Base-by-base conservation (phyloP, 306 rosid genomes). In the Alnus glutinosa region DNA sequence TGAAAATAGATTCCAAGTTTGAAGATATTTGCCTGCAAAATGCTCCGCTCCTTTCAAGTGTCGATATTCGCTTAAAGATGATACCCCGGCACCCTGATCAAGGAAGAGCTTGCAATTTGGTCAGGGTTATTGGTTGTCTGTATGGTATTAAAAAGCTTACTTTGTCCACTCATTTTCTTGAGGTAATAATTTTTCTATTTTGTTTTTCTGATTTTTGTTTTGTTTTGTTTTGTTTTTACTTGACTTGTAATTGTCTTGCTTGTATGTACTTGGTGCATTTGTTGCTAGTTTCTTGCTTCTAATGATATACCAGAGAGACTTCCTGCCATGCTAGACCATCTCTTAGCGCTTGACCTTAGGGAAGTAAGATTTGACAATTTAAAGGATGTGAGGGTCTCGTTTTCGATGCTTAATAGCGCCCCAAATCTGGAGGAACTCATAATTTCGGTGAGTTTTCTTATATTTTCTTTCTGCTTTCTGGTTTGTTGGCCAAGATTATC, bases 371-470 rank as follows among this genome's bases (percentile, higher is more conserved):
- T 82, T 44, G 79, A 64, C 50, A 39, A 19, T 44, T 10, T 39
- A 8, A 39, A 15, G 77, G 55, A 54, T 30, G 71, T 77, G 55
- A 34, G 32, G 70, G 55, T 73, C 32, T 47, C 46, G 4, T 19
- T 82, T 52, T 63, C 79, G 72, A n/a, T 82, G n/a, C 67, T 77
- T 16, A 49, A 52, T 67, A 77, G 82, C 69, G 78, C 82, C 74
- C 82, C 85, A 73, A 82, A 73, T 55, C 74, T 82, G 34, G 86
- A 77, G 79, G 58, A 82, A 57, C 79, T 78, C 46, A 23, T 14
- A 10, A 55, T 82, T 48, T 78, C 79, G 16, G 86, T 82, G 47
- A 74, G 86, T 83, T 71, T 9, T 4, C 18, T 15, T 51, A 4
- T 42, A 42, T 42, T 34, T 61, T 3, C 12, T 13, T 32, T 62